Conservation (phyloP, 257 asterid genomes). For the Nicotiana otophora region DNA sequence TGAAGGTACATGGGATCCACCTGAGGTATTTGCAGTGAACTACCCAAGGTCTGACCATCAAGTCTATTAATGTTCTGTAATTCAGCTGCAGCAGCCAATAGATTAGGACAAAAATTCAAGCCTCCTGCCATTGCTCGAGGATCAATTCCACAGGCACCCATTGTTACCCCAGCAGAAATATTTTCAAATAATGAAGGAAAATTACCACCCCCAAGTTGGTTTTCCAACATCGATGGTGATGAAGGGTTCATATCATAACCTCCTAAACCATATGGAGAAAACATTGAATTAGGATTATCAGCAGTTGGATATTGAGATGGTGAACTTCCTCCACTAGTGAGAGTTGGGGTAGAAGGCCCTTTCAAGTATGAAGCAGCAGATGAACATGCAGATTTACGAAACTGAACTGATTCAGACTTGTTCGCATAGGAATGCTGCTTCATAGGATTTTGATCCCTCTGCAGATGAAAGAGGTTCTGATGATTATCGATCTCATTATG, state of each 20-base stretch:
- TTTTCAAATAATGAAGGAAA: slow-evolving; percentile 17
- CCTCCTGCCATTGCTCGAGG: slow-evolving; percentile 9
- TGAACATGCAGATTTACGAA: background rate
- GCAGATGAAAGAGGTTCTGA: slow-evolving; percentile 8
- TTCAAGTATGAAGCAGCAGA: background rate
- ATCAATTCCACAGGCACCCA: slow-evolving; percentile 16
- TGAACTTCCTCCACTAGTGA: slow-evolving; percentile 9
- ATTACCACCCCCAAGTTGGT: slow-evolving; percentile 11
- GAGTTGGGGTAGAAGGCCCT: slow-evolving; percentile 8
- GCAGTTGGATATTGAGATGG: slow-evolving; percentile 11
- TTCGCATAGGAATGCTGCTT: slow-evolving; percentile 7
- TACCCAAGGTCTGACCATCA: slow-evolving; percentile 11
- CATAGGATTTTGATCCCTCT: background rate
- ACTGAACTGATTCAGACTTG: slow-evolving; percentile 11
- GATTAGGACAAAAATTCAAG: slow-evolving; percentile 5
- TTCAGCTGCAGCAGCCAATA: slow-evolving; percentile 4
- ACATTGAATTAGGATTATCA: slow-evolving; percentile 11
- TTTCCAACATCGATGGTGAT: slow-evolving; percentile 3
- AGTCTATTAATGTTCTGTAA: slow-evolving; percentile 8
- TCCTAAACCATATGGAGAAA: slow-evolving; percentile 12
- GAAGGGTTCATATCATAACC: slow-evolving; percentile 10
- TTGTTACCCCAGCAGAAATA: slow-evolving; percentile 15
- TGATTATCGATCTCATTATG: slow-evolving; percentile 3
- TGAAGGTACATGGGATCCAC: slow-evolving; percentile 20
- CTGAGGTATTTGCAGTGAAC: slow-evolving; percentile 1